These are phyloP conservation scores for Astrothelium subdiscretum DNA, from an alignment of 495 filamentous ascomycete species.

Conservation along the genomic window DNA sequence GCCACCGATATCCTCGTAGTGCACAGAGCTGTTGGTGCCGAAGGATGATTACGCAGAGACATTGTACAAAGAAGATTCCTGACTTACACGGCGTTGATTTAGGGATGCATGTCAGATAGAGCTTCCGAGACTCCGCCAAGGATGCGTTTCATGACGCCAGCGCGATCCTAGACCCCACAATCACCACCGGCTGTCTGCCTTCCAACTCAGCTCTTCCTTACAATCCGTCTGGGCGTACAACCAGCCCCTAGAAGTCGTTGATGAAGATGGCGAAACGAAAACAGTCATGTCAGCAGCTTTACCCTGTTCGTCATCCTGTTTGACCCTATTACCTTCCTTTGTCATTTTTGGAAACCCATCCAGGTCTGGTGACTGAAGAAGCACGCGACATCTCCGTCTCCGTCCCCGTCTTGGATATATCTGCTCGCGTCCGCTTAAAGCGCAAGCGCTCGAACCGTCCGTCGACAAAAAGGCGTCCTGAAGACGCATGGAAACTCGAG, in stretches of 20 bases:
- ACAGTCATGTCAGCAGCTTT: background rate
- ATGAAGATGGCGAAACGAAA: background rate
- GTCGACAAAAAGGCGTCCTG: no score
- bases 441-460: background rate
- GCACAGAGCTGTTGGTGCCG: no score
- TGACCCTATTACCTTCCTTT: background rate
- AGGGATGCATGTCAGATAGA: background rate
- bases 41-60: background rate
- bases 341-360: background rate
- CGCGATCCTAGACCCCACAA: background rate
- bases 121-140: background rate
- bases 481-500: background rate
- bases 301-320: background rate
- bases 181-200: background rate
- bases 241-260: no score
- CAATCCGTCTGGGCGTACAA: background rate
- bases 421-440: background rate
- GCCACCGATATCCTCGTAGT: no score
- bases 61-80: background rate
- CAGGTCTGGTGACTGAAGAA: background rate
- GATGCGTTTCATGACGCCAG: background rate
- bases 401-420: no score
- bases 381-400: background rate
- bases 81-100: background rate
- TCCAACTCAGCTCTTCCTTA: background rate